Percentiles rank a stretch among this genome's conserved stretches.
These are phyloP conservation scores for Maudiozyma saulgeensis DNA, from an alignment of 805 yeast species.

Conservation along the genomic window DNA sequence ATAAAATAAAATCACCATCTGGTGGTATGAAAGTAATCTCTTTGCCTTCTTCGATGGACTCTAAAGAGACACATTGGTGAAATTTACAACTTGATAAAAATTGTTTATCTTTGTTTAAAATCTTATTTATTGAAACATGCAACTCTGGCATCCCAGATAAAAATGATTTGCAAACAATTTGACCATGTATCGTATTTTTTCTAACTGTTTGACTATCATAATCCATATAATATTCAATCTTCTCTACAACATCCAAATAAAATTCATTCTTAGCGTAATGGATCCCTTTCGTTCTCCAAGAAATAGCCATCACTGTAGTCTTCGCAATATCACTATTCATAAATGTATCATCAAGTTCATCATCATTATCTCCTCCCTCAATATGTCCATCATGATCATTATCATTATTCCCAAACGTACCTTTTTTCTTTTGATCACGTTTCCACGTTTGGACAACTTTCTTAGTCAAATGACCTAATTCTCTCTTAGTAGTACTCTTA, in stretches of 20 bases:
- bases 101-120: conserved; percentile 33
- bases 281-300: conserved; percentile 92
- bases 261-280: conserved; percentile 82
- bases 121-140: conserved; percentile 66
- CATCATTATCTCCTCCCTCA: conserved; percentile 4
- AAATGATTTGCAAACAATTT: conserved; percentile 61
- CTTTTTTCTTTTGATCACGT: conserved; percentile 1
- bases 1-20: conserved; percentile 70
- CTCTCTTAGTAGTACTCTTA: conserved; percentile 3
- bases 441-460: conserved; percentile 7
- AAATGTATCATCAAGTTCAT: conserved; percentile 27
- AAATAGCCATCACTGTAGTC: conserved; percentile 66
- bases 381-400: background rate
- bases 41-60: conserved; percentile 44
- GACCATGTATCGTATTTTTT: conserved; percentile 62
- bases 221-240: conserved; percentile 58
- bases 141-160: conserved; percentile 86
- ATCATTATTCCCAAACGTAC: background rate
- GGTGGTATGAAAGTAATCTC: conserved; percentile 78
- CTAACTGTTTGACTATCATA: conserved; percentile 49
- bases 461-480: conserved; percentile 4
- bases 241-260: conserved; percentile 77
- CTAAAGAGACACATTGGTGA: conserved; percentile 79
- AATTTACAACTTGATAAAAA: conserved; percentile 62
- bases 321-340: conserved; percentile 66